Evolutionary conservation across 169 alveolate species (phyloP).

Genomic region (Cryptosporidium sp.): DNA sequence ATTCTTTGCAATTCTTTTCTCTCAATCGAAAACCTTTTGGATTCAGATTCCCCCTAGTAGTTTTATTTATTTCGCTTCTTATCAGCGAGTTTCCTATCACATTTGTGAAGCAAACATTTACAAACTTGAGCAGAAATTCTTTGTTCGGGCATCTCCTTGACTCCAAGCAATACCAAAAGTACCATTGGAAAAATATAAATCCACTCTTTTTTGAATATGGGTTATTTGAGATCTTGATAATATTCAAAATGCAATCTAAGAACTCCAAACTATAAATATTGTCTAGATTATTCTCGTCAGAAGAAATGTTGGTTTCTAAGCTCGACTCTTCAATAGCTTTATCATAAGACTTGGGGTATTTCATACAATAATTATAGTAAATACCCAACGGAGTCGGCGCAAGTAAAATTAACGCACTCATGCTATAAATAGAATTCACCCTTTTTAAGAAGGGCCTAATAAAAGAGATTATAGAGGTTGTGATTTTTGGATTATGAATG

Average conservation of each 20-base stretch:
- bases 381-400: constrained; percentile 54
- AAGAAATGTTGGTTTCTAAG: background rate
- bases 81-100: constrained; percentile 10
- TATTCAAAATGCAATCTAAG: constrained; percentile 19
- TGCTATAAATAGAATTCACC: constrained; percentile 40
- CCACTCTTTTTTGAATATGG: constrained; percentile 58
- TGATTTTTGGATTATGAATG: constrained; percentile 19
- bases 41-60: background rate
- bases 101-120: constrained; percentile 28
- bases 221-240: constrained; percentile 34
- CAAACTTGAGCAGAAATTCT: constrained; percentile 34
- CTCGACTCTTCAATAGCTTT: background rate
- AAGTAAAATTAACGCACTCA: constrained; percentile 53
- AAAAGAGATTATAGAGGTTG: constrained; percentile 28
- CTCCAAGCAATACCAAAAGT: constrained; percentile 73
- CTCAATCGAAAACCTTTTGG: background rate
- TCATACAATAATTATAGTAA: background rate
- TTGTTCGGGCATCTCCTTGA: constrained; percentile 19
- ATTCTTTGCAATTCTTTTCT: background rate
- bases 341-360: background rate
- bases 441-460: constrained; percentile 48
- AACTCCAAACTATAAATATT: constrained; percentile 12
- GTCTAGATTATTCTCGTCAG: background rate
- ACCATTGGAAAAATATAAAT: constrained; percentile 66
- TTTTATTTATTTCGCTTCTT: background rate